A percentile compares a stretch with the other conserved stretches of the same genome.
These are phyloP conservation scores for Neurospora crassa DNA, from an alignment of 2,329 filamentous ascomycete species.

Conservation along the genomic window DNA sequence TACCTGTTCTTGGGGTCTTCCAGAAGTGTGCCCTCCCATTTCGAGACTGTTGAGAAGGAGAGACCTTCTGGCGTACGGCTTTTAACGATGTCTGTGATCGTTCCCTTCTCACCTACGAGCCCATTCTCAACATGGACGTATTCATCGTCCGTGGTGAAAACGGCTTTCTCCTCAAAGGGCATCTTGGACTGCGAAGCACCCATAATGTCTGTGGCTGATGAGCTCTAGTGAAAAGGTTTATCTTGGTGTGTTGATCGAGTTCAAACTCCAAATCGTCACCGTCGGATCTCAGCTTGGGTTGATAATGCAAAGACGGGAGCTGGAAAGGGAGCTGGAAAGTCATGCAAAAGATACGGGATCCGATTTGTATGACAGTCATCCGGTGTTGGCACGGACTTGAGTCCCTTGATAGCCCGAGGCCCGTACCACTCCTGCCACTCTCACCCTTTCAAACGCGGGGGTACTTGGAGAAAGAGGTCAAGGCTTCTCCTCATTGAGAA, in stretches of 20 bases:
- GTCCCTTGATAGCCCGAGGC: not conserved
- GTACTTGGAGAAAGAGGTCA: not conserved
- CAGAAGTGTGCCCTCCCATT: constrained; percentile 54
- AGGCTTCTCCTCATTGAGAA: not conserved
- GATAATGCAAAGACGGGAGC: too few species aligned
- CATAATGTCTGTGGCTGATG: constrained; percentile 25
- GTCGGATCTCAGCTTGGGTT: not conserved
- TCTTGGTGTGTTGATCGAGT: not conserved
- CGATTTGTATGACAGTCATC: not conserved
- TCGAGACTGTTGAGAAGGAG: constrained; percentile 37
- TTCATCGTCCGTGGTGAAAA: constrained; percentile 36
- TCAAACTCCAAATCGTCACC: not conserved
- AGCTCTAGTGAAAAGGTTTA: not conserved
- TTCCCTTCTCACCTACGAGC: constrained; percentile 23
- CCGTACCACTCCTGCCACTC: not conserved
- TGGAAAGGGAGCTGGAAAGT: not conserved
- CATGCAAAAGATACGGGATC: not conserved
- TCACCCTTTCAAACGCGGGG: not conserved
- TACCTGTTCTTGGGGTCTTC: constrained; percentile 58
- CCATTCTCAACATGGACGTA: constrained; percentile 41
- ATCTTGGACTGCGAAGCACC: constrained; percentile 35
- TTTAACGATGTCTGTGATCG: constrained; percentile 12
- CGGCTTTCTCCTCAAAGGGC: constrained; percentile 30
- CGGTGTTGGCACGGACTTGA: not conserved
- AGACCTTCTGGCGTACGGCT: constrained; percentile 34